These are phyloP conservation scores for Ceratocystis ficicola DNA, from an alignment of 2,329 filamentous ascomycete genomes.

Conservation along the genomic window DNA sequence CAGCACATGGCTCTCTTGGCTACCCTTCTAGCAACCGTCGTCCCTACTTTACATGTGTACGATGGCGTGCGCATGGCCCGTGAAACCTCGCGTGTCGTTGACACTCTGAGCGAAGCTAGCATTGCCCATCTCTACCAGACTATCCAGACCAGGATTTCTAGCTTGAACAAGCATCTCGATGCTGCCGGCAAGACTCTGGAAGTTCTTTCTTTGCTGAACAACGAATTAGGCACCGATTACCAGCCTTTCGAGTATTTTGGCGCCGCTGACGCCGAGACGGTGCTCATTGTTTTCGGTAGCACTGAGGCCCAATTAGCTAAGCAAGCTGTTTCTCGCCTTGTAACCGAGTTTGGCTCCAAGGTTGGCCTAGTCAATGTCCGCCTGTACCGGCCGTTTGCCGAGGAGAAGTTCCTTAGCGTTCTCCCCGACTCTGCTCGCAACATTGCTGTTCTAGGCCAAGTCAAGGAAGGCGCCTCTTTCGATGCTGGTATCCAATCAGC, in stretches of 20 bases:
- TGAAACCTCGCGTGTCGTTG: conserved; percentile 70
- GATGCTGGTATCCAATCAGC: conserved; percentile 70
- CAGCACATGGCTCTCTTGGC: conserved; percentile 93
- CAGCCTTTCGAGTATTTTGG: conserved; percentile 88
- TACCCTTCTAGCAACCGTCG: conserved; percentile 62
- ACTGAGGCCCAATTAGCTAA: conserved; percentile 76
- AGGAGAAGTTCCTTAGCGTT: conserved; percentile 78
- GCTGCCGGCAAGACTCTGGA: conserved; percentile 59
- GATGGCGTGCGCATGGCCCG: conserved; percentile 73
- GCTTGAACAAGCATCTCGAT: conserved; percentile 57
- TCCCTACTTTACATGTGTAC: conserved; percentile 80
- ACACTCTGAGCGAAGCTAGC: conserved; percentile 61
- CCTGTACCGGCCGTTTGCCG: conserved; percentile 87
- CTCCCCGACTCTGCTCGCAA: conserved; percentile 64
- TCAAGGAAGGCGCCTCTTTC: conserved; percentile 56
- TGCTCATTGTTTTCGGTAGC: conserved; percentile 86
- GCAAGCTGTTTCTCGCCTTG: conserved; percentile 63
- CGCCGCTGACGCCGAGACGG: conserved; percentile 63
- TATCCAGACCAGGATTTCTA: conserved; percentile 49
- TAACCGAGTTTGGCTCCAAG: conserved; percentile 54
- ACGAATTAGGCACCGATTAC: conserved; percentile 87
- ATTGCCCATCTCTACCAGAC: conserved; percentile 57
- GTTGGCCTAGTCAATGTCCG: conserved; percentile 85
- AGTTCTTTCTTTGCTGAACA: conserved; percentile 65
- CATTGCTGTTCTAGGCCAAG: conserved; percentile 81